Evolutionary conservation across 75 land plant species (phyloP), one percentile per base, ranked within the genome.

Genomic region (Picea glauca): DNA sequence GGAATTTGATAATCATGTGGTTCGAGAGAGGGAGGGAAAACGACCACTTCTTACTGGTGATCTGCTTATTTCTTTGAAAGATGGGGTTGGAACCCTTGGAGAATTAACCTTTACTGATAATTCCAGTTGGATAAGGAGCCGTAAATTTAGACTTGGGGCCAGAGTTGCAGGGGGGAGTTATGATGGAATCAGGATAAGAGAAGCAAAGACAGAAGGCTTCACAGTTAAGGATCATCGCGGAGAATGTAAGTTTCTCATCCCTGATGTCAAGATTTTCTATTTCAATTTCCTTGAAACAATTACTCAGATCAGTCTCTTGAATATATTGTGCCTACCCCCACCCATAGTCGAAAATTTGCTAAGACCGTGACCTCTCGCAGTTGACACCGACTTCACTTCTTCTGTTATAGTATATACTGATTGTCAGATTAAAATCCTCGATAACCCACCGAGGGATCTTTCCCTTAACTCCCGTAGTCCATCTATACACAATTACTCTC

Each of bases 171-270:
- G 30, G 1, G 63, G 72, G n/a, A 77, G 13, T 79, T 21, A 33
- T 20, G 62, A 58, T 75, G 90, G 88, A 13, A 13, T 58, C 38
- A 78, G 83, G 40, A 81, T 93, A 13, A 76, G 74, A n/a, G 93
- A 93, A 76, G 95, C 89, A 58, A 76, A 57, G 60, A 91, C 84
- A 46, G 90, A 86, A 76, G 77, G 88, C 14, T 93, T 91, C 72
- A 38, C 72, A 40, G 94, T 93, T 4, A 89, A 88, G 81, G 94
- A 93, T 80, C 96, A 90, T 59, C 90, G 94, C 3, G 95, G 95
- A 40, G 91, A 90, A 78, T 75, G 95, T 93, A 81, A 83, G 94
- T 85, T 30, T 75, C 30, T 59, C 7, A 74, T 57, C 78, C 57
- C 56, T 77, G n/a, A 1, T 80, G 30, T 75, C 62, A 64, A 9